A percentile compares a stretch with the other conserved stretches of the same genome.
Evolutionary conservation across 2,329 filamentous ascomycete genomes (phyloP).

Genomic region (Parafenestella ontariensis): DNA sequence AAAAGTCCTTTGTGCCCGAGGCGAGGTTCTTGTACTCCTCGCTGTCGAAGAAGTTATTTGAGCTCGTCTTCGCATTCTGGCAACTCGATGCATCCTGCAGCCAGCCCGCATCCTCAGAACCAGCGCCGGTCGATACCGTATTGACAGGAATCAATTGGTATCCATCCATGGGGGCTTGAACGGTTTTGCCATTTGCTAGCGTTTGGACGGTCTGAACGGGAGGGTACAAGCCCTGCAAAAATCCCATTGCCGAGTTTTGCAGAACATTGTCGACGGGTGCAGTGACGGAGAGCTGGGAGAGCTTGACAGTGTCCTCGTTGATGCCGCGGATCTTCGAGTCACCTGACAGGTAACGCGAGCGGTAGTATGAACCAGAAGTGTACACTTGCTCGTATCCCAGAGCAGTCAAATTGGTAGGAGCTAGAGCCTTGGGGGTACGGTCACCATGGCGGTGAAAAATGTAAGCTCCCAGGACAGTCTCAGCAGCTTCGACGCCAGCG

Average conservation of each 20-base stretch:
- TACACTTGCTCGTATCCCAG: conserved; percentile 81
- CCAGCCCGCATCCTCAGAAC: conserved; percentile 65
- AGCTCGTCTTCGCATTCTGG: conserved; percentile 62
- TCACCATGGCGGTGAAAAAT: conserved; percentile 93
- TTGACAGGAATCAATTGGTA: conserved; percentile 85
- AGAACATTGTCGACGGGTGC: conserved; percentile 79
- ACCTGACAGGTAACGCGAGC: conserved; percentile 73
- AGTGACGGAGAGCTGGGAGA: conserved; percentile 74
- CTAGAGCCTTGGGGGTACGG: conserved; percentile 77
- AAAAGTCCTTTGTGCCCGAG: conserved; percentile 61
- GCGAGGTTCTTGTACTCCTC: conserved; percentile 57
- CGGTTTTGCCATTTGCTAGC: conserved; percentile 72
- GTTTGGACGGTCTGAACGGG: conserved; percentile 66
- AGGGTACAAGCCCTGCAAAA: conserved; percentile 87
- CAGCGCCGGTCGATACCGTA: conserved; percentile 64
- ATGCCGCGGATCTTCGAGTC: conserved; percentile 71
- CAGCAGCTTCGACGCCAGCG: conserved; percentile 49
- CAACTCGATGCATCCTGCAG: conserved; percentile 65
- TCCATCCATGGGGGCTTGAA: conserved; percentile 74
- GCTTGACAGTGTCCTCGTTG: conserved; percentile 69
- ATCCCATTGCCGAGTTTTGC: conserved; percentile 78
- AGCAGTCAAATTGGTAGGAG: conserved; percentile 75
- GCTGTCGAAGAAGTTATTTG: conserved; percentile 65
- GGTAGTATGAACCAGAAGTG: conserved; percentile 76
- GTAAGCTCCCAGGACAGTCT: conserved; percentile 81